These are phyloP conservation scores for Globisporangium mamillatum DNA, from an alignment of 352 stramenopile genomes.

Conservation along the genomic window DNA sequence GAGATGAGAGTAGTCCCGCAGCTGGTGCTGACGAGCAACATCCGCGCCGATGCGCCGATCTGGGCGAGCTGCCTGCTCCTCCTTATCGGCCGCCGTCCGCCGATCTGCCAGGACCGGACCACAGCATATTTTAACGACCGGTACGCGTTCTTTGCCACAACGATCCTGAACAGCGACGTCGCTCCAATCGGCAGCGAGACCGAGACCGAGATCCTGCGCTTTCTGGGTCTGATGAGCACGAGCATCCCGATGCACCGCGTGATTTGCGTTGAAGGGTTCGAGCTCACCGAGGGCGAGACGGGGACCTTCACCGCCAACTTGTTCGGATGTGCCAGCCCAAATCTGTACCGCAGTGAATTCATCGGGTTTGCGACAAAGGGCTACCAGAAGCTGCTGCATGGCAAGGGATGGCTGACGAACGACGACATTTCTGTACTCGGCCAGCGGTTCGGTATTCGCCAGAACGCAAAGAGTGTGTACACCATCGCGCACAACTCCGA, in stretches of 20 bases:
- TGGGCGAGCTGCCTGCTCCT: constrained; percentile 25
- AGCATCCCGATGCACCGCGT: constrained; percentile 18
- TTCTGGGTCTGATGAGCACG: constrained; percentile 21
- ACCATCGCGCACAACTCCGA: constrained; percentile 10
- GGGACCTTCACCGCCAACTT: constrained; percentile 16
- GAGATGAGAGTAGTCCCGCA: constrained; percentile 14
- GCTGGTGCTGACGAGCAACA: constrained; percentile 24
- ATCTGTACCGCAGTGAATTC: constrained; percentile 17
- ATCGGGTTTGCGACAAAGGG: constrained; percentile 13
- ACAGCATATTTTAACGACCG: constrained; percentile 17
- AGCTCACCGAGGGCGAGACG: constrained; percentile 8
- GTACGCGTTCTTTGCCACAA: constrained; percentile 13
- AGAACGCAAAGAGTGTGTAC: constrained; percentile 24
- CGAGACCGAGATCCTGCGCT: constrained; percentile 19
- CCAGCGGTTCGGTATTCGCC: constrained; percentile 19
- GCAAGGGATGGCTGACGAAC: constrained; percentile 21
- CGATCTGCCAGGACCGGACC: constrained; percentile 21
- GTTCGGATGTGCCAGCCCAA: constrained; percentile 26
- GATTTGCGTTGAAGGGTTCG: constrained; percentile 22
- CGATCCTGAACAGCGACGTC: not conserved
- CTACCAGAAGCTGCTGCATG: constrained; percentile 12
- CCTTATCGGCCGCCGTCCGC: constrained; percentile 12
- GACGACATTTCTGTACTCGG: constrained; percentile 20
- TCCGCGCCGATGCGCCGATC: constrained; percentile 20
- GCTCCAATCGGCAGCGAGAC: constrained; percentile 6